Base-by-base conservation (phyloP, 2,329 filamentous ascomycete species). In the Phaeosphaeria sp. region DNA sequence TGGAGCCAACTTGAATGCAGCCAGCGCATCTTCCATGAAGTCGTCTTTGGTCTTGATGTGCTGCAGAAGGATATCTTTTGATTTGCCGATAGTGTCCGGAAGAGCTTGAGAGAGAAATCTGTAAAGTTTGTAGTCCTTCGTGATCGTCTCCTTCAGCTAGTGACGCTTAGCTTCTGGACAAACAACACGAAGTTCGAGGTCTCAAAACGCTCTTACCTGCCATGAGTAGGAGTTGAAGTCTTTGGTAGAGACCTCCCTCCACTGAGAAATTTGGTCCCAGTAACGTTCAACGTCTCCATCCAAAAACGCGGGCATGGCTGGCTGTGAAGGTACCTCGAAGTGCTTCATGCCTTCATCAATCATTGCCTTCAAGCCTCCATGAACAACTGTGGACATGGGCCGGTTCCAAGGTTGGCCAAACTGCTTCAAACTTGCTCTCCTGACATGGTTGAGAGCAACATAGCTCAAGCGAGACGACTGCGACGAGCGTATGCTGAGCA, bases 171-270 rank as follows among this genome's bases (percentile, higher is more conserved):
- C n/a, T n/a, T n/a, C n/a, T n/a, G n/a, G n/a, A n/a, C n/a, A n/a
- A n/a, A n/a, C n/a, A n/a, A n/a, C n/a, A n/a, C n/a, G n/a, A n/a
- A n/a, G 18, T 43, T 43, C n/a, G 20, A 43, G n/a, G 7, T 2
- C 8, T 11, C 15, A 2, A 21, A 20, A 20, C n/a, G 20, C 33
- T 79, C 82, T 71, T 75, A 86, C 85, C 63, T 84, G 82, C 83
- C 84, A 87, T 11, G 76, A 69, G 57, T 86, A 84, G 33, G 78
- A 83, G 20, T 84, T 74, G 60, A 87, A 88, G 0, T 85, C 74
- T 1, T 81, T 71, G 2, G 74, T 65, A 0, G 81, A 66, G 0
- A 86, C 77, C 60, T 84, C 65, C 53, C 79, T 75, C 84, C 84
- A 87, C 21, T 36, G 30, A 3, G 78, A 67, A 1, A 79, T 76